Evolutionary conservation across 495 filamentous ascomycete genomes (phyloP).

Genomic region (Podospora fimiseda): DNA sequence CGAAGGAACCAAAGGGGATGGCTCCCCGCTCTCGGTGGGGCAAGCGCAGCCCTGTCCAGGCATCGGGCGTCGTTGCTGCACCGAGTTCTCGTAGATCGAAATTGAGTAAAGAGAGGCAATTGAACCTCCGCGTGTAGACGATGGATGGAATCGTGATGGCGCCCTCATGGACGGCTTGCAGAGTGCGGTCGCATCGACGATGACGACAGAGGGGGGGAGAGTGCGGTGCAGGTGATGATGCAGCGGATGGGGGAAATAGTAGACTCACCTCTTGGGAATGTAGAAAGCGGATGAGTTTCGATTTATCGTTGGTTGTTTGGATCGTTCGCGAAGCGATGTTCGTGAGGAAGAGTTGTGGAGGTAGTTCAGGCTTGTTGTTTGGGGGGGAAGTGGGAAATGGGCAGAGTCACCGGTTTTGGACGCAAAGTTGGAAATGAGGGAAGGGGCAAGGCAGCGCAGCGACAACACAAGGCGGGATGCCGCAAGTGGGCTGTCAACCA

Average conservation of each 20-base stretch:
- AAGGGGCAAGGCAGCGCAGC: constrained; percentile 29
- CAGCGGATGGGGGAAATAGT: constrained; percentile 13
- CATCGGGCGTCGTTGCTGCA: background rate
- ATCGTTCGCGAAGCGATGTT: constrained; percentile 10
- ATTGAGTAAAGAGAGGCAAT: constrained; percentile 20
- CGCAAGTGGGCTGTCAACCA: constrained; percentile 19
- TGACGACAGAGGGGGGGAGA: constrained; percentile 29
- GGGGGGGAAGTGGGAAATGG: constrained; percentile 20
- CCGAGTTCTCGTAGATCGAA: background rate
- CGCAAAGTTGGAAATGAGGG: constrained; percentile 37
- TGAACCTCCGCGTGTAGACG: constrained; percentile 8
- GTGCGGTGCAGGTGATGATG: constrained; percentile 15
- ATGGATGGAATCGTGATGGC: constrained; percentile 7
- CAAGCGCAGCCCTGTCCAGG: constrained; percentile 21
- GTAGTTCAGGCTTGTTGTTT: constrained; percentile 22
- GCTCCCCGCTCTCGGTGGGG: constrained; percentile 30
- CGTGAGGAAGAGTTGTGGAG: constrained; percentile 11
- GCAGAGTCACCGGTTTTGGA: constrained; percentile 25
- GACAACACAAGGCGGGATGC: constrained; percentile 33
- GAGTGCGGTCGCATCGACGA: constrained; percentile 26
- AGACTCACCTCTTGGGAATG: constrained; percentile 24
- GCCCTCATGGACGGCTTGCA: constrained; percentile 8
- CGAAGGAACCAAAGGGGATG: constrained; percentile 10
- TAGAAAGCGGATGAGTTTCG: constrained; percentile 5
- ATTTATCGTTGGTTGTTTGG: constrained; percentile 2